Evolutionary conservation across 2,329 filamentous ascomycete genomes (phyloP), one percentile per base, ranked within the genome.

Genomic region (Aspergillus brunneoviolaceus): DNA sequence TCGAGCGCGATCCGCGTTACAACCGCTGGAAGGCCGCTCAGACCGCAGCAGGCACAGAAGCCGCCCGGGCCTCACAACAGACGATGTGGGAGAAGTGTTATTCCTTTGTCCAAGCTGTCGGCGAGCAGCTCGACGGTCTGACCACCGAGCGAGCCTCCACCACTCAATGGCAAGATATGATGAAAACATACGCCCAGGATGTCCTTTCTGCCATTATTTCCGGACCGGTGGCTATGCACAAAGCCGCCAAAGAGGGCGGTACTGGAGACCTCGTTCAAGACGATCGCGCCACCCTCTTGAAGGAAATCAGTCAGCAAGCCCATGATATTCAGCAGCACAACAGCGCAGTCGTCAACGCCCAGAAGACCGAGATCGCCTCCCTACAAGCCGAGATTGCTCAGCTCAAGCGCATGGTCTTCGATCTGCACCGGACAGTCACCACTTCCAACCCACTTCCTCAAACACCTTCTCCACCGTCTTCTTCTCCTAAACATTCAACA

Each of bases 1-100:
- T 64, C 16, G 56, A 65, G 27, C 64, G 59, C 19, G 69, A 75
- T 49, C 59, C 57, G 39, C 59, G 66, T 6, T 60, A 66, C 12
- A 48, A 64, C 9, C 69, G 72, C 21, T 78, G 76, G 76, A 58
- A 57, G 19, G 56, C 61, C 2, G 73, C 69, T 45, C 68, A 65
- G 10, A 60, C 70, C 49, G 33, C 50, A 23, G 61, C 65, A 5
- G 16, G 39, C 16, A 3, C 14, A 45, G 39, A 45, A 11, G 58
- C 67, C 9, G 56, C 50, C 5, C 51, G 65, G 23, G 65, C 62
- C 23, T 51, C 58, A n/a, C 54, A 68, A 29, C 64, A 63, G 10
- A 65, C 68, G 7, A 45, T 67, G n/a, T 72, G 68, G 60, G 70
- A 76, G 57, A 75, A 73, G 54, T 74, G 68, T 49, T 67, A 71